A percentile compares a stretch with the other conserved stretches of the same genome.
These are phyloP conservation scores for Epichloe amarillans DNA, from an alignment of 2,329 filamentous ascomycete species.

Conservation along the genomic window DNA sequence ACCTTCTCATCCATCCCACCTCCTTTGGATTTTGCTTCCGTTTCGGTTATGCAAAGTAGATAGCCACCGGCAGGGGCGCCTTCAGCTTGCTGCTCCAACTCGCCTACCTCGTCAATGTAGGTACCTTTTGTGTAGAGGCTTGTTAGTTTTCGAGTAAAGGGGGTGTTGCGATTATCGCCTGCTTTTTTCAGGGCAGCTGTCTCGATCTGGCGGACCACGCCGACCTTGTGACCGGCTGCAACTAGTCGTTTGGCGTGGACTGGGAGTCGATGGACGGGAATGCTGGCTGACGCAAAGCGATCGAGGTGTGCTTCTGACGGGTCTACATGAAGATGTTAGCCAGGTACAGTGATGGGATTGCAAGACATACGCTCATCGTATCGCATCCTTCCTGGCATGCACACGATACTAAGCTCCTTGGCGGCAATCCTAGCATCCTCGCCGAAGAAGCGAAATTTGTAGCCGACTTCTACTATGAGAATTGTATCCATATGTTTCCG, in stretches of 20 bases:
- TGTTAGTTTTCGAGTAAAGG: conserved; percentile 84
- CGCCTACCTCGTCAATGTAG: conserved; percentile 87
- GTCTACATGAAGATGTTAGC: conserved; percentile 30
- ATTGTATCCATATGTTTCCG: conserved; percentile 78
- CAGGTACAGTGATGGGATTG: neutral
- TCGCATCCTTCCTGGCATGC: conserved; percentile 87
- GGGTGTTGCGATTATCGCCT: conserved; percentile 79
- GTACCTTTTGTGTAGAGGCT: conserved; percentile 97
- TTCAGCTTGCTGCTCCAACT: conserved; percentile 42
- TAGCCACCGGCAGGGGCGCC: conserved; percentile 60
- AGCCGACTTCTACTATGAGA: conserved; percentile 87
- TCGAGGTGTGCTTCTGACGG: conserved; percentile 84
- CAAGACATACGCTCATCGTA: conserved; percentile 66
- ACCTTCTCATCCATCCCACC: conserved; percentile 87
- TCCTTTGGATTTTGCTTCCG: conserved; percentile 49
- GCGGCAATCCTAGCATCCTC: conserved; percentile 84
- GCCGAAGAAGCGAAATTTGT: conserved; percentile 95
- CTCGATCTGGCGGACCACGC: conserved; percentile 86
- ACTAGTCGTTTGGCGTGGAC: conserved; percentile 92
- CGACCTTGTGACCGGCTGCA: conserved; percentile 86
- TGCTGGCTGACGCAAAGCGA: conserved; percentile 88
- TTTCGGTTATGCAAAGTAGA: conserved; percentile 82
- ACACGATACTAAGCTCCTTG: conserved; percentile 86
- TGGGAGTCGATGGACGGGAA: conserved; percentile 79
- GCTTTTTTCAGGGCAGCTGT: conserved; percentile 92